Evolutionary conservation across 345 rosid species (phyloP), one percentile per base, ranked within the genome.

Genomic region (Ceriops decandra): DNA sequence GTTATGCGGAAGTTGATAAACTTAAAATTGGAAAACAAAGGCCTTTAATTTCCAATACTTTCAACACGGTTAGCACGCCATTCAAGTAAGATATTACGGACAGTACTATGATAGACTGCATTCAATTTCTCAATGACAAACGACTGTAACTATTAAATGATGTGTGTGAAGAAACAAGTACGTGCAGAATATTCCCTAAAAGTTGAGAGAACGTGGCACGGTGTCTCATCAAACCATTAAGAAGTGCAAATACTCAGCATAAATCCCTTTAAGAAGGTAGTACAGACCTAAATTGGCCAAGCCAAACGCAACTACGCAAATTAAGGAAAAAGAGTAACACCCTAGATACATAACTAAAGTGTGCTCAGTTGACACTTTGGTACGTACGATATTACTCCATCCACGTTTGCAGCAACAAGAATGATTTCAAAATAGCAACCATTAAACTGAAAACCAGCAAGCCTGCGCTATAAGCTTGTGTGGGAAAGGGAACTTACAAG

Each of bases 11-110:
- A 70, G 73, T 59, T 59, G 68, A 53, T 30, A 47, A 69, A 47
- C 62, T 68, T 77, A 69, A 6, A 68, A 81, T 84, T 81, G 90
- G 81, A 81, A 81, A 87, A 83, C 87, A 75, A 84, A 81, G 76
- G 78, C 64, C 17, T 38, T 54, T 72, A 72, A 75, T 69, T 85
- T 80, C 86, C 70, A 71, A 72, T 76, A 64, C 64, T 72, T 78
- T 75, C 70, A 73, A 77, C 79, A 76, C 17, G 66, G 73, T 49
- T 16, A 19, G 66, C 68, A 67, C 64, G 66, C 64, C 59, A 74
- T 49, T 28, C 64, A 73, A 60, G 72, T 15, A 63, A 76, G 63
- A 64, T 47, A 47, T 33, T 66, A 49, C 10, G 17, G 57, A 57
- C 49, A 52, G 52, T 59, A 79, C 71, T 5, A 33, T 64, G 61